phyloP scores from a whole-genome alignment of 495 filamentous ascomycete genomes.

The Amphirosellinia nigrospora region DNA sequence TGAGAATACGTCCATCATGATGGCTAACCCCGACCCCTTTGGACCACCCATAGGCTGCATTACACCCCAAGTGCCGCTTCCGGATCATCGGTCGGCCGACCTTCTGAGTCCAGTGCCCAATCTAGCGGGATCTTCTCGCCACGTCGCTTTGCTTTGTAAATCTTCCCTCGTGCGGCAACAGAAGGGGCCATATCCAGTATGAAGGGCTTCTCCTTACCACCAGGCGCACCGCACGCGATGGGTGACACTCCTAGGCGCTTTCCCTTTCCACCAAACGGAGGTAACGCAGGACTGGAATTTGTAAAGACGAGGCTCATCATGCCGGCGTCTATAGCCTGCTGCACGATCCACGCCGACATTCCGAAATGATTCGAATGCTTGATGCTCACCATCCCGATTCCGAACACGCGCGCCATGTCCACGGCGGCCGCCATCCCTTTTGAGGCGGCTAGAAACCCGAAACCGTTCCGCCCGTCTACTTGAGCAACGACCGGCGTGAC shows the following conservation, averaged over 20 bases:
- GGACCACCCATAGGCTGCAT: constrained; percentile 85
- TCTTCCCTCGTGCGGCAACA: constrained; percentile 75
- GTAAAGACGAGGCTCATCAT: constrained; percentile 83
- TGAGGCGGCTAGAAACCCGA: constrained; percentile 72
- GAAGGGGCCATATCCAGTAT: constrained; percentile 82
- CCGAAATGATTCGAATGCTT: constrained; percentile 83
- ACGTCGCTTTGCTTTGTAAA: constrained; percentile 73
- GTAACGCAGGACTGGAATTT: constrained; percentile 76
- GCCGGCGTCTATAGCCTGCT: constrained; percentile 71
- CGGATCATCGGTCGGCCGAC: constrained; percentile 71
- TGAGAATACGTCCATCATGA: constrained; percentile 89
- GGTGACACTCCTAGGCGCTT: constrained; percentile 79
- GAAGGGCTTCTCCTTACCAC: constrained; percentile 60
- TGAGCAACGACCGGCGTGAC: constrained; percentile 70
- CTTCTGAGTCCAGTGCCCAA: constrained; percentile 77
- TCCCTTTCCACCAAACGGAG: constrained; percentile 70
- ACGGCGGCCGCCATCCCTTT: constrained; percentile 68
- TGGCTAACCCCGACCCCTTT: constrained; percentile 71
- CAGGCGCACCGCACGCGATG: constrained; percentile 76
- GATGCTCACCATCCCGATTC: constrained; percentile 74
- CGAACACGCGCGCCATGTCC: constrained; percentile 66
- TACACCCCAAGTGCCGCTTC: constrained; percentile 68
- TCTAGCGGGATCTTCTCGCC: constrained; percentile 76
- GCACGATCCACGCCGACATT: constrained; percentile 79
- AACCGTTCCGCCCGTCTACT: constrained; percentile 74